Evolutionary conservation across 345 rosid species (phyloP).

Genomic region (Populus alba): DNA sequence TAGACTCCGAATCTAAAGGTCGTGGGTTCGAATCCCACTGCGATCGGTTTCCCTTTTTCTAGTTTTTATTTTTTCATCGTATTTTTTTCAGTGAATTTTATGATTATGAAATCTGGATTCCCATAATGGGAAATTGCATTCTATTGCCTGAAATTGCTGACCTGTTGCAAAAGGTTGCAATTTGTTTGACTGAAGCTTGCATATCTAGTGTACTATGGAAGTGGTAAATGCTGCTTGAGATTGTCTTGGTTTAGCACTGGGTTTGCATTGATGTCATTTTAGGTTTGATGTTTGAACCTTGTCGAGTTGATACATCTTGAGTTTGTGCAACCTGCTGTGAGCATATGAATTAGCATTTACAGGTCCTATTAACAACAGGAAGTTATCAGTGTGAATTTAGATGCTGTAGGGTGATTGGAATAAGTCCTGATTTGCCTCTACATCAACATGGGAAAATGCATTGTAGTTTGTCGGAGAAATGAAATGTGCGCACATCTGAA

Average conservation of each 20-base stretch:
- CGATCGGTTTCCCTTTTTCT: conserved; percentile 39
- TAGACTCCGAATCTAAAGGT: conserved; percentile 99
- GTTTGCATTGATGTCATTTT: background rate
- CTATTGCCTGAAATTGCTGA: background rate
- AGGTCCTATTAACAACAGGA: background rate
- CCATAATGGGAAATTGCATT: background rate
- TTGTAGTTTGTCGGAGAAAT: background rate
- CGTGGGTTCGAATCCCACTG: conserved; percentile 99
- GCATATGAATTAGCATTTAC: background rate
- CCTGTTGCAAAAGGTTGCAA: background rate
- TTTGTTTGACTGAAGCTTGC: background rate
- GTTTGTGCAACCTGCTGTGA: no score
- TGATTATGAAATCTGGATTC: background rate
- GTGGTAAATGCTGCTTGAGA: background rate
- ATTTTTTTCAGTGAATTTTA: background rate
- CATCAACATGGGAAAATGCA: background rate
- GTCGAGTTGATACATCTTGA: background rate
- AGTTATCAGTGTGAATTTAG: background rate
- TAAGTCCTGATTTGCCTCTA: background rate
- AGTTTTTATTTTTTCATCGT: background rate
- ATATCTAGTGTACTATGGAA: background rate
- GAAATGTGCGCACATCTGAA: background rate
- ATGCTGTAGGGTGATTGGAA: background rate
- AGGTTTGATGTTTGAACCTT: background rate
- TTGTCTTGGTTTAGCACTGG: background rate